A percentile compares a stretch with the other conserved stretches of the same genome.
Conservation (phyloP, 2,329 filamentous ascomycete species). For the Ilyonectria sp. region DNA sequence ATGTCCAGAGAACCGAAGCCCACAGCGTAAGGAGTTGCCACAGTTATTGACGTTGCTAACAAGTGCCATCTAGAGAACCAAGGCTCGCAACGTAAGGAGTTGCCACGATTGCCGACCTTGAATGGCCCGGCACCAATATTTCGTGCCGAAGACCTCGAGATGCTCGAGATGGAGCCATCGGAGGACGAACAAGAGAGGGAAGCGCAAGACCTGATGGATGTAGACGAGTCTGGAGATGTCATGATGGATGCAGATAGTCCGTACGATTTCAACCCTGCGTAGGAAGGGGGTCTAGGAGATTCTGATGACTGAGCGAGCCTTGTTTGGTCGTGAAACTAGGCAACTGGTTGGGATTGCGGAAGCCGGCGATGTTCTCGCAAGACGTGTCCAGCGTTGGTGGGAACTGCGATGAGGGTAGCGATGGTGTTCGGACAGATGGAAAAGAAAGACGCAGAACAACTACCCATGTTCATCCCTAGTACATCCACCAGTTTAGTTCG, state of each 20-base stretch:
- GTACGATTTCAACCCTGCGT: background rate
- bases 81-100: background rate
- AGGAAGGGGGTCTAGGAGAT: background rate
- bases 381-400: background rate
- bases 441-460: no score
- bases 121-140: background rate
- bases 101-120: background rate
- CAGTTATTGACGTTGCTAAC: background rate
- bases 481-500: no score
- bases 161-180: background rate
- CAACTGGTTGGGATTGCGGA: background rate
- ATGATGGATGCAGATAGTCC: background rate
- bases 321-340: no score
- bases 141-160: background rate
- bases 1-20: background rate
- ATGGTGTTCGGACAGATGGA: no score
- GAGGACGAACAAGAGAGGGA: background rate
- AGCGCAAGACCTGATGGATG: background rate
- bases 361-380: background rate
- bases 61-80: background rate
- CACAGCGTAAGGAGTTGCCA: background rate
- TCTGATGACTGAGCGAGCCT: background rate
- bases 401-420: background rate
- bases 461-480: no score
- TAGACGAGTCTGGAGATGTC: background rate